These are phyloP conservation scores for Tuber brumale DNA, from an alignment of 495 filamentous ascomycete genomes.

Conservation along the genomic window DNA sequence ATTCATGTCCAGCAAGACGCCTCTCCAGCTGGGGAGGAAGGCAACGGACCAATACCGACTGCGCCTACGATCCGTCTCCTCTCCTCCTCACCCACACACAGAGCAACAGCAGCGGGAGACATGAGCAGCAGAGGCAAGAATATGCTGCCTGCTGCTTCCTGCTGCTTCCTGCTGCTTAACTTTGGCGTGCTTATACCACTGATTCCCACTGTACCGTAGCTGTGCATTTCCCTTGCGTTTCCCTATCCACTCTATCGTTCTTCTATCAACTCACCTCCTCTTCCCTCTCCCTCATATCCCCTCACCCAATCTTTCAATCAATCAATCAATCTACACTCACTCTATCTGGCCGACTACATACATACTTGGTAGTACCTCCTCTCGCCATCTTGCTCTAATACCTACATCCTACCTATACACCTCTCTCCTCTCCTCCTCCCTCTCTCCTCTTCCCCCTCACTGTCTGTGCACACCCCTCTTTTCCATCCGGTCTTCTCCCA, in stretches of 20 bases:
- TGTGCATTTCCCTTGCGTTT: neutral
- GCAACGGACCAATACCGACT: slow-evolving; percentile 28
- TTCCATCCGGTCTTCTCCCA: slow-evolving; percentile 38
- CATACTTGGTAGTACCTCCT: slow-evolving; percentile 10
- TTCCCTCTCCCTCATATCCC: slow-evolving; percentile 2
- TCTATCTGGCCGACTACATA: slow-evolving; percentile 5
- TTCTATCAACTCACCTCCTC: slow-evolving; percentile 16
- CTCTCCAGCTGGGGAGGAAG: slow-evolving; percentile 35
- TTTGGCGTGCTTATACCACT: neutral
- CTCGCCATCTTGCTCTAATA: slow-evolving; percentile 23
- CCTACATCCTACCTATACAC: slow-evolving; percentile 27
- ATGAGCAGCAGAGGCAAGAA: neutral
- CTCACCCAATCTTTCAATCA: slow-evolving; percentile 5
- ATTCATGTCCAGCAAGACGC: slow-evolving; percentile 30
- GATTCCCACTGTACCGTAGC: neutral
- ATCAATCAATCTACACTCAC: slow-evolving; percentile 3
- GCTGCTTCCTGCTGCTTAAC: neutral
- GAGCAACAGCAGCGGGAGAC: neutral
- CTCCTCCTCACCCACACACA: neutral
- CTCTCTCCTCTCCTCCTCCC: slow-evolving; percentile 17
- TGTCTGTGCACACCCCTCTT: slow-evolving; percentile 34
- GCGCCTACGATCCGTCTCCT: slow-evolving; percentile 26
- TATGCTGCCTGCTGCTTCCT: neutral
- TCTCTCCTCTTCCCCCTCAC: slow-evolving; percentile 31
- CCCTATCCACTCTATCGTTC: slow-evolving; percentile 16